Evolutionary conservation across 106 monocot species (phyloP), one percentile per base, ranked within the genome.

Genomic region (Dioscorea alata): DNA sequence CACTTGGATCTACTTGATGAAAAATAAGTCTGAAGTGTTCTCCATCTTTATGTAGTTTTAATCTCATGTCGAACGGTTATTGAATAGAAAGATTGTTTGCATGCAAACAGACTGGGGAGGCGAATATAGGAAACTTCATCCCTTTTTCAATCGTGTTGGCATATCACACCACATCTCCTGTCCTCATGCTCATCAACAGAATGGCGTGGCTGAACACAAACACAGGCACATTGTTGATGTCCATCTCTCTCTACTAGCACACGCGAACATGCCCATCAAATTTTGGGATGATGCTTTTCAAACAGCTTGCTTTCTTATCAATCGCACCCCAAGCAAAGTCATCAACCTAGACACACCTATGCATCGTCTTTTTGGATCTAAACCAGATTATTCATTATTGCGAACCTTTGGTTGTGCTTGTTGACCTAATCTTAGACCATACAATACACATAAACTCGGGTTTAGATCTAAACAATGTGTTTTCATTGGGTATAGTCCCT

Each of bases 341-440:
- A 17, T 17, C 17, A 12, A 12, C 51, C 12, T 13, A 12, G 17
- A 12, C 51, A 13, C 51, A 17, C 51, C 51, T 51, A 13, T 13
- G 12, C 14, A 51, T 12, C 51, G 1, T 51, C 14, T 2, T 17
- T 51, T 51, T 17, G 14, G 17, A 13, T 17, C 14, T 17, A 12
- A 12, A 13, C 51, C 4, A 51, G 51, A 51, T 51, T 51, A 51
- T 51, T 51, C 51, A 13, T 51, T 51, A 13, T 51, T 51, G 12
- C 12, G 17, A 51, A 51, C 17, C 51, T 69, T 76, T 69, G 74
- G 58, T 14, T 74, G 74, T 57, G 34, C 48, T 2, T 74, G 74
- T 25, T 74, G 54, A 3, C 22, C 66, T 2, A 17, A 50, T 17
- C 15, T 64, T 23, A 9, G 23, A 4, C 63, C 72, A 22, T 63